Conservation (phyloP, 2,329 filamentous ascomycete species). For the Elsinoe ampelina region DNA sequence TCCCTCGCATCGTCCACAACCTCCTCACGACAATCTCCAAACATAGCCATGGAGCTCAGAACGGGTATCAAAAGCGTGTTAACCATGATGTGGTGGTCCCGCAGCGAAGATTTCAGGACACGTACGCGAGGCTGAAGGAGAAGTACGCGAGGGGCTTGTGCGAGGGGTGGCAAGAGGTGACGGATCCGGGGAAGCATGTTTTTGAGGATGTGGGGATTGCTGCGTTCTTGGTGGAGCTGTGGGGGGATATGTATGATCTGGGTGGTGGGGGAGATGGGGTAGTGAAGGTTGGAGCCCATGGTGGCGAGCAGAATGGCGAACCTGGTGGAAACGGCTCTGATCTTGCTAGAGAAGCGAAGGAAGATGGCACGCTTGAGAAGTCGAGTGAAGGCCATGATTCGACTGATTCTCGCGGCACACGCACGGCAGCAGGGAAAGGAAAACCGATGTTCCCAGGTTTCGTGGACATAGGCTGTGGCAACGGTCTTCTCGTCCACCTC, state of each 20-base stretch:
- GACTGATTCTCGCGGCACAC: no score
- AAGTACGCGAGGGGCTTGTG: conserved; percentile 66
- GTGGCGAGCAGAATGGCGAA: conserved; percentile 2
- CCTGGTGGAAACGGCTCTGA: no score
- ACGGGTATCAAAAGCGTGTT: conserved; percentile 70
- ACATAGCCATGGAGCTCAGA: conserved; percentile 56
- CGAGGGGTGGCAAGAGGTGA: conserved; percentile 72
- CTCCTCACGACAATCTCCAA: conserved; percentile 62
- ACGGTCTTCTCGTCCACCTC: conserved; percentile 80
- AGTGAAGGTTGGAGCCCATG: neutral
- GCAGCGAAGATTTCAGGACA: conserved; percentile 69
- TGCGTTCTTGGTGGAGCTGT: conserved; percentile 85
- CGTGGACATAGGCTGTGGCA: conserved; percentile 92
- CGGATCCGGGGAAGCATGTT: conserved; percentile 82
- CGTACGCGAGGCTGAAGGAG: conserved; percentile 69
- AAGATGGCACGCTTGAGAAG: no score
- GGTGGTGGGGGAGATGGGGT: neutral
- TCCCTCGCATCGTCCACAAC: conserved; percentile 59
- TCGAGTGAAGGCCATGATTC: no score
- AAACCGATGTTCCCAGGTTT: conserved; percentile 64
- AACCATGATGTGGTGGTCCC: conserved; percentile 75
- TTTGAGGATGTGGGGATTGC: conserved; percentile 91
- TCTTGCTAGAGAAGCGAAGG: no score
- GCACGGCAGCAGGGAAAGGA: conserved; percentile 14
- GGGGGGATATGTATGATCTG: conserved; percentile 68